phyloP scores from a whole-genome alignment of 2,329 filamentous ascomycete genomes.

The Nemania sp. region DNA sequence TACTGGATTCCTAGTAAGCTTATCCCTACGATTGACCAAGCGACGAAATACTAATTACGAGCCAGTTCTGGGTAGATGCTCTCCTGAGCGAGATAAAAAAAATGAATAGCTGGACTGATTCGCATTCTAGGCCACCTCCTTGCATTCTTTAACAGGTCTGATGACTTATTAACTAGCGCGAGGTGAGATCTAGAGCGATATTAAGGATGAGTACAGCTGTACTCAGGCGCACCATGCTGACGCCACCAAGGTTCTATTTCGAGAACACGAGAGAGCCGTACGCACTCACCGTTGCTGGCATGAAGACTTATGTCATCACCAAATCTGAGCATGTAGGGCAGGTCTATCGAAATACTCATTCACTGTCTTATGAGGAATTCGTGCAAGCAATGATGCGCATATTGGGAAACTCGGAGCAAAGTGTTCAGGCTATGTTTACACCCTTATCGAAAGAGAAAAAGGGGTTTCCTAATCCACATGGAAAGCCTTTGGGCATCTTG shows the following conservation, averaged over 20 bases:
- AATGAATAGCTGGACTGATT: no score
- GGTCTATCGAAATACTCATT: background rate
- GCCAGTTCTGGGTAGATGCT: no score
- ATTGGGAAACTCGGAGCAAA: background rate
- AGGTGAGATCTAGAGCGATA: no score
- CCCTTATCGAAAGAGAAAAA: background rate
- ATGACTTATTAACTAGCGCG: no score
- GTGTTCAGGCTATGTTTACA: background rate
- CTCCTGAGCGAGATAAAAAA: no score
- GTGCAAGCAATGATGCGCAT: background rate
- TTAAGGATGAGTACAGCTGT: no score
- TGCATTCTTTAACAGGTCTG: no score
- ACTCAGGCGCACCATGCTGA: no score
- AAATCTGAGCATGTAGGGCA: background rate
- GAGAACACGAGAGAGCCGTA: background rate
- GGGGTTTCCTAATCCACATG: slow-evolving; percentile 8
- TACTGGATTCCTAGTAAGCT: no score
- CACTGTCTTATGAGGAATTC: slow-evolving; percentile 2
- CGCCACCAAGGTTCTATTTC: background rate
- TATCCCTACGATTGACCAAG: no score
- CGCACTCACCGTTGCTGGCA: background rate
- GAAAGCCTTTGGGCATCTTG: background rate
- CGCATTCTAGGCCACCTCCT: no score
- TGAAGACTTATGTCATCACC: background rate
- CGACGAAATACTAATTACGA: no score